Base-by-base conservation (phyloP, 139 green algal species). In the Chlorella sp. region DNA sequence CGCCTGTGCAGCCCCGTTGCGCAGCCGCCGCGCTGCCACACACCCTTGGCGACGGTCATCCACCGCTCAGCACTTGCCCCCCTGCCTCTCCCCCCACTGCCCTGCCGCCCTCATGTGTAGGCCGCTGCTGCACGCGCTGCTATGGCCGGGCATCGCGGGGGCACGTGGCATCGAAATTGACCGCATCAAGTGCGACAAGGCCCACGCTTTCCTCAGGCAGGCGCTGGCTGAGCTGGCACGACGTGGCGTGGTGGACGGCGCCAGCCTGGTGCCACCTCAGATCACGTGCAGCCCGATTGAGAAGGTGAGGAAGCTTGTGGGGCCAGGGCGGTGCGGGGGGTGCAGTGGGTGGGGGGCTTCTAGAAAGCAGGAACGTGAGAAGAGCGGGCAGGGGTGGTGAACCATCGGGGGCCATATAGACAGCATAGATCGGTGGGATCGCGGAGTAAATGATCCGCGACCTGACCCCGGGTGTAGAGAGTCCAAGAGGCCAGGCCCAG, bases 111-210 rank as follows among this genome's bases (percentile, higher is more conserved):
- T 60, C 22, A 36, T 61, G 18, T 78, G 60, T 92, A 97, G 97
- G 85, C 97, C 97, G 5, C 89, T 98, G 66, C 85, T 99, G 78
- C 97, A 99, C 89, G 97, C 96, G 0, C 85, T 96, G 32, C 81
- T 98, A 48, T 80, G 88, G 28, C 88, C 87, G 14, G 91, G 93
- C 34, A 83, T 97, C 3, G 61, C 68, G 14, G 75, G 84, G 0
- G 92, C 91, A 2, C 94, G 90, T 48, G 97, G 97, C 77, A 92
- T 98, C 7, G 97, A 99, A 85, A 87, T 98, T 0, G 97, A 99
- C 86, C 82, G 81, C 24, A 94, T 99, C 90, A 99, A 99, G 92
- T 96, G 95, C 81, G 88, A 96, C 90, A 99, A 99, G 90, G 96
- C 95, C 1, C 81, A 93, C 5, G 94, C 95, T 0, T 98, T 99